Conservation (phyloP, 2,329 filamentous ascomycete genomes). For the Ilyonectria robusta region DNA sequence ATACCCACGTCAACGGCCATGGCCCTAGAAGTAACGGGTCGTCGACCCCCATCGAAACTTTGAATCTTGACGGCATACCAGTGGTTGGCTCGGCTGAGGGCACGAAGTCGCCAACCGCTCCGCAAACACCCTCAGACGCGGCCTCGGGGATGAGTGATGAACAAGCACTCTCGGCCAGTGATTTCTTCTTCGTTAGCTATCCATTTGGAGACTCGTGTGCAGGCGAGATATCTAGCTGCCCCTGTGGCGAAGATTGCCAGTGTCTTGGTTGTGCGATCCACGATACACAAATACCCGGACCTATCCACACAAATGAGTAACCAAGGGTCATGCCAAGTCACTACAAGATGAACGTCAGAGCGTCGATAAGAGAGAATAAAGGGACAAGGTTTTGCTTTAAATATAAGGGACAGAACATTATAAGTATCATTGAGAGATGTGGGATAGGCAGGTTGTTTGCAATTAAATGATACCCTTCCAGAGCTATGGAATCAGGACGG, state of each 20-base stretch:
- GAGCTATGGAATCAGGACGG: slow-evolving; percentile 12
- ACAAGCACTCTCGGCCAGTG: slow-evolving; percentile 63
- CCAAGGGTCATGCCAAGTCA: slow-evolving; percentile 16
- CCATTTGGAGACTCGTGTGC: slow-evolving; percentile 63
- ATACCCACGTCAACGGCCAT: slow-evolving; percentile 45
- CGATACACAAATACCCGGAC: slow-evolving; percentile 62
- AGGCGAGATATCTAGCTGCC: slow-evolving; percentile 66
- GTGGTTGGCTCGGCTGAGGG: slow-evolving; percentile 43
- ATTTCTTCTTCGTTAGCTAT: slow-evolving; percentile 74
- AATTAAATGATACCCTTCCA: slow-evolving; percentile 28
- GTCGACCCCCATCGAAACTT: slow-evolving; percentile 34
- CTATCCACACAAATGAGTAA: slow-evolving; percentile 22
- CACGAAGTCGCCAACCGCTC: slow-evolving; percentile 55
- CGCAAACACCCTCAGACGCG: slow-evolving; percentile 63
- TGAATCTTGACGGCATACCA: slow-evolving; percentile 37
- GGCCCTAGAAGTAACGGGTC: slow-evolving; percentile 43
- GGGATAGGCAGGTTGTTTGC: slow-evolving; percentile 17
- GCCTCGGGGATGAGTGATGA: slow-evolving; percentile 64
- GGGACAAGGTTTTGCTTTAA: background rate
- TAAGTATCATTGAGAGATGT: background rate
- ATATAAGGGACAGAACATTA: background rate
- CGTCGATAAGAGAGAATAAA: background rate
- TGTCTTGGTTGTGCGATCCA: slow-evolving; percentile 72
- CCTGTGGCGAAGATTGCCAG: slow-evolving; percentile 72
- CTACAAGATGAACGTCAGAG: background rate